Evolutionary conservation across 1,139 yeast genomes (phyloP), one percentile per base, ranked within the genome.

Genomic region (Pneumocystis murina): DNA sequence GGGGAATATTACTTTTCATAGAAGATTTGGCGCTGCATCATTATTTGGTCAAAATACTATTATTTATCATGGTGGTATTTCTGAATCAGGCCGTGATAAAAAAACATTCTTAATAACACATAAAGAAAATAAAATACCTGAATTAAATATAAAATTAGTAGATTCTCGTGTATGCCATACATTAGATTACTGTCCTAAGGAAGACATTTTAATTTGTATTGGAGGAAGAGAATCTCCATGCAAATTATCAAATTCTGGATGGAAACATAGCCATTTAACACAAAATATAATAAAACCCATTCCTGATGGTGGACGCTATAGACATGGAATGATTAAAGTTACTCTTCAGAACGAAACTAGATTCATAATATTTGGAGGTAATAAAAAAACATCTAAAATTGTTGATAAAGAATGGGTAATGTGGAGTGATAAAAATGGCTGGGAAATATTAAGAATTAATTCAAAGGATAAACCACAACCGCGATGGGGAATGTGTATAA

Each of bases 141-240:
- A 33, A 60, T 65, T 59, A n/a, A 20, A 2, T 43, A 17, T 60
- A 2, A 24, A 36, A 14, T 17, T 30, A n/a, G 64, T 67, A 2
- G 67, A 70, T 12, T 77, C 83, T 7, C 77, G 94, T 65, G 81
- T 85, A 82, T 80, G 87, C 67, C 91, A 87, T 69, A 75, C 83
- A 0, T 68, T 83, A 35, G 78, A 82, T 0, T 65, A 71, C 0
- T 63, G 82, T 1, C 68, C 33, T 48, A 28, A 70, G 1, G 69
- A 71, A 5, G 70, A 71, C 0, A 67, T 66, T 1, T 67, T 75
- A 0, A 65, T 84, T 2, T 67, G 86, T n/a, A 75, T 82, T 38
- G 95, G 94, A 2, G 95, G 95, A 2, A 78, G 95, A 67, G 75
- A 80, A 2, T 78, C 83, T 7, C 95, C 95, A 0, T 79, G 80